Percentiles rank a stretch among this genome's conserved stretches.
These are phyloP conservation scores for Cladosporium sp. DNA, from an alignment of 2,329 filamentous ascomycete species.

Conservation along the genomic window DNA sequence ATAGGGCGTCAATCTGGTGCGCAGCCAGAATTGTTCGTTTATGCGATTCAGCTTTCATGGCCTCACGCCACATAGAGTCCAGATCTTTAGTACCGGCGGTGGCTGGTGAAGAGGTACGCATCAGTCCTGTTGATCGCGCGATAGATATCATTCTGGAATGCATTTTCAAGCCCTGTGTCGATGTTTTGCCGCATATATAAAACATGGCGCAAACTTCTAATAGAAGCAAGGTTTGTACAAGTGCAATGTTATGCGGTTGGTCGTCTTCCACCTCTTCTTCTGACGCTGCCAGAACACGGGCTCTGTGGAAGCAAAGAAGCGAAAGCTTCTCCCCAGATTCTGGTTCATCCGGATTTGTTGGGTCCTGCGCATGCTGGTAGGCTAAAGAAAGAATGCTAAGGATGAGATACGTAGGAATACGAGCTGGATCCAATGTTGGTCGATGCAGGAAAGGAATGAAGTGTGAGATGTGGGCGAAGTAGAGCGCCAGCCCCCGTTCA, in stretches of 20 bases:
- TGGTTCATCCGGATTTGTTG: neutral
- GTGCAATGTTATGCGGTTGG: conserved; percentile 26
- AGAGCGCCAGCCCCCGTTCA: conserved; percentile 37
- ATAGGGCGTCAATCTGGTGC: conserved; percentile 47
- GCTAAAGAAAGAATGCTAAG: conserved; percentile 39
- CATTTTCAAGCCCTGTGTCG: conserved; percentile 40
- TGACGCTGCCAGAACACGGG: conserved; percentile 3
- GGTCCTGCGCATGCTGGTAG: conserved; percentile 39
- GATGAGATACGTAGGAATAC: conserved; percentile 25
- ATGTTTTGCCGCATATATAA: conserved; percentile 43
- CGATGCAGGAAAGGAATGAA: conserved; percentile 43
- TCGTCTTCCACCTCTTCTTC: conserved; percentile 16
- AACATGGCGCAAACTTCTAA: conserved; percentile 47
- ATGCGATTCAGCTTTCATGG: conserved; percentile 41
- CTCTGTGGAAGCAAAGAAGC: conserved; percentile 29
- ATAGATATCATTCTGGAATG: conserved; percentile 45
- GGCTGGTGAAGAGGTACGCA: neutral
- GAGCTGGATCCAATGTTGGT: conserved; percentile 38
- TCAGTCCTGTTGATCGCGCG: conserved; percentile 28
- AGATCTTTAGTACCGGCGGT: conserved; percentile 32
- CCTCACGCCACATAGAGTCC: conserved; percentile 43
- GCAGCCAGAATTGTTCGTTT: conserved; percentile 47
- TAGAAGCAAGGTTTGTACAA: conserved; percentile 43
- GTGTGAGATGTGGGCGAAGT: conserved; percentile 40
- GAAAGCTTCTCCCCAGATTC: neutral